Percentiles rank a stretch among this genome's conserved stretches.
phyloP scores from a whole-genome alignment of 495 filamentous ascomycete genomes.

The Penicillium salamii region DNA sequence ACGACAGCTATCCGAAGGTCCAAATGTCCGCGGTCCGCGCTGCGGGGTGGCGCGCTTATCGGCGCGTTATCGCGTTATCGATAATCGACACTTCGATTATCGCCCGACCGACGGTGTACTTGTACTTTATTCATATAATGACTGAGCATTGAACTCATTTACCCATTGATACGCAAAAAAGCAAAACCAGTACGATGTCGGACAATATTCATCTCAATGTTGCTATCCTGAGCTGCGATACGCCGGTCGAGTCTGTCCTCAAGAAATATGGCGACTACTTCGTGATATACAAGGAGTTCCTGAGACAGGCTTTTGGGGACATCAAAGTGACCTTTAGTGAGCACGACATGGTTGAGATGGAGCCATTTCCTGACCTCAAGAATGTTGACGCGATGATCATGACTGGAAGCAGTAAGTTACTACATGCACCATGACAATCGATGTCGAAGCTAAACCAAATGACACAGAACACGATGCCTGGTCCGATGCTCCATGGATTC shows the following conservation, averaged over 20 bases:
- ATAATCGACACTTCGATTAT: no score
- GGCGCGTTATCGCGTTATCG: neutral
- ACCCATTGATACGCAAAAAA: no score
- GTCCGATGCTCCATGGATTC: slow-evolving; percentile 69
- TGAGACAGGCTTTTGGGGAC: slow-evolving; percentile 45
- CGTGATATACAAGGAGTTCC: slow-evolving; percentile 65
- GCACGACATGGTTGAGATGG: slow-evolving; percentile 61
- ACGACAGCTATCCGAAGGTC: slow-evolving; percentile 1
- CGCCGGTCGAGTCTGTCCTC: slow-evolving; percentile 52
- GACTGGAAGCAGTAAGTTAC: slow-evolving; percentile 60
- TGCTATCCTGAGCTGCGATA: slow-evolving; percentile 78
- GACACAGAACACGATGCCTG: slow-evolving; percentile 52
- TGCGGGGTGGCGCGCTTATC: slow-evolving; percentile 28
- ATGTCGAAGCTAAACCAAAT: neutral
- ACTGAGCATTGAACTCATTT: no score
- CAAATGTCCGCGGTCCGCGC: slow-evolving; percentile 24
- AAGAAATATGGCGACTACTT: slow-evolving; percentile 66
- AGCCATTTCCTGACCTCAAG: slow-evolving; percentile 59
- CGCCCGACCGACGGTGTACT: no score
- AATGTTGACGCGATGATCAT: slow-evolving; percentile 73
- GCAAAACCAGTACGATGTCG: slow-evolving; percentile 16
- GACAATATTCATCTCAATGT: slow-evolving; percentile 50
- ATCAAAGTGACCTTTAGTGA: slow-evolving; percentile 52
- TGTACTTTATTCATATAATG: no score
- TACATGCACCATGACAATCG: neutral